Evolutionary conservation across 306 rosid species (phyloP).

Genomic region (Rosa rugosa): DNA sequence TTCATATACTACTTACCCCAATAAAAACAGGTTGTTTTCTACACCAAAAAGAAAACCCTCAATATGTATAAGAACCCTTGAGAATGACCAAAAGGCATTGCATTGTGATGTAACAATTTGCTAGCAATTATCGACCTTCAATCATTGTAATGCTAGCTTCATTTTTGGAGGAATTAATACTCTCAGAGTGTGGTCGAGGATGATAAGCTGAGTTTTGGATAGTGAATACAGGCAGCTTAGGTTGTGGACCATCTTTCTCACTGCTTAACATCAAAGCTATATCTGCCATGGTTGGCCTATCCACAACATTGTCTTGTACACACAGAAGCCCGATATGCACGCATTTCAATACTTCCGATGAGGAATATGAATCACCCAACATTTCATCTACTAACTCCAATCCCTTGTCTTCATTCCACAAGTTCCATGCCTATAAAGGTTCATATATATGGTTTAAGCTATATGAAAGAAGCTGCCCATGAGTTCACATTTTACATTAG

Average conservation of each 20-base stretch:
- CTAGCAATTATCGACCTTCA: constrained; percentile 40
- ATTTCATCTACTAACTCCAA: constrained; percentile 21
- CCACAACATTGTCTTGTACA: constrained; percentile 25
- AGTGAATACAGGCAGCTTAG: constrained; percentile 24
- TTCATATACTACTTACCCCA: too few species aligned
- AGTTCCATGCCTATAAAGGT: constrained; percentile 12
- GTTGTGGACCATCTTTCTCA: constrained; percentile 17
- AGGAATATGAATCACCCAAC: neutral
- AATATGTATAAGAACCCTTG: too few species aligned
- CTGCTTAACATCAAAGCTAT: constrained; percentile 23
- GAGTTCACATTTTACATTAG: too few species aligned
- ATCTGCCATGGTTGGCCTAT: constrained; percentile 31
- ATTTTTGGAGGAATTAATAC: constrained; percentile 49
- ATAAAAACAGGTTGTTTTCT: too few species aligned
- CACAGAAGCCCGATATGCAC: constrained; percentile 31
- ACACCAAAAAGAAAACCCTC: too few species aligned
- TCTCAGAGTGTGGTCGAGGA: constrained; percentile 11
- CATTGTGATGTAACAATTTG: too few species aligned
- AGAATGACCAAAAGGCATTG: too few species aligned
- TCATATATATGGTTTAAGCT: neutral
- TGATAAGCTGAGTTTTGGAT: constrained; percentile 5
- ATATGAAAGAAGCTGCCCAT: too few species aligned
- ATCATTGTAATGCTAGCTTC: constrained; percentile 54
- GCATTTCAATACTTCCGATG: constrained; percentile 19
- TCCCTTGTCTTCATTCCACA: constrained; percentile 26